Evolutionary conservation across 257 asterid genomes (phyloP).

Genomic region (Penstemon davidsonii): DNA sequence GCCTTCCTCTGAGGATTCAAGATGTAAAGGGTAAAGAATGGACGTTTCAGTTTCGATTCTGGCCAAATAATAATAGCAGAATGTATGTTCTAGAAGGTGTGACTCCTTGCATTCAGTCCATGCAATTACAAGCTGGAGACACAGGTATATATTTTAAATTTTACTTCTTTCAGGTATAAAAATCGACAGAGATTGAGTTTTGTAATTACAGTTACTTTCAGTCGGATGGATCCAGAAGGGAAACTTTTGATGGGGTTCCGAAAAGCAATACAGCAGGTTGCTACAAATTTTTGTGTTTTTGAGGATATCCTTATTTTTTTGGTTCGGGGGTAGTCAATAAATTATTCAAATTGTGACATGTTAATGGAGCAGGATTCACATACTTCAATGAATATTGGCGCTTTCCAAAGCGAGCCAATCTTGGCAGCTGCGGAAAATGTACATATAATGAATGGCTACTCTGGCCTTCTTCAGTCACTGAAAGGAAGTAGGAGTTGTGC

Average conservation of each 20-base stretch:
- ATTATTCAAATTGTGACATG: constrained; percentile 11
- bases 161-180: background rate
- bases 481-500: constrained; percentile 60
- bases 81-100: constrained; percentile 98
- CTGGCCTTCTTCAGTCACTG: constrained; percentile 67
- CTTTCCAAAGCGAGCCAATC: constrained; percentile 61
- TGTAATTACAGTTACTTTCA: constrained; percentile 77
- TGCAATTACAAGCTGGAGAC: constrained; percentile 98
- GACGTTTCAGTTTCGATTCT: constrained; percentile 93
- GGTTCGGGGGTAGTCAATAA: background rate
- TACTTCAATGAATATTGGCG: constrained; percentile 45
- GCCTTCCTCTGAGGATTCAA: constrained; percentile 97
- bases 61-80: constrained; percentile 98
- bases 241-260: constrained; percentile 96
- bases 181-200: constrained; percentile 1
- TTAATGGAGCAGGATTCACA: constrained; percentile 57
- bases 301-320: background rate
- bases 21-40: constrained; percentile 97
- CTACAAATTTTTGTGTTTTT: constrained; percentile 13
- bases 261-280: constrained; percentile 77
- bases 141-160: constrained; percentile 53
- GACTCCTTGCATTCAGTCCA: constrained; percentile 95
- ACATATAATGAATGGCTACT: constrained; percentile 57
- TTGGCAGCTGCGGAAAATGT: constrained; percentile 60
- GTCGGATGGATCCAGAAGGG: constrained; percentile 98